Percentiles rank a stretch among this genome's conserved stretches.
Evolutionary conservation across 305 asterid genomes (phyloP).

Genomic region (Fraxinus latifolia): DNA sequence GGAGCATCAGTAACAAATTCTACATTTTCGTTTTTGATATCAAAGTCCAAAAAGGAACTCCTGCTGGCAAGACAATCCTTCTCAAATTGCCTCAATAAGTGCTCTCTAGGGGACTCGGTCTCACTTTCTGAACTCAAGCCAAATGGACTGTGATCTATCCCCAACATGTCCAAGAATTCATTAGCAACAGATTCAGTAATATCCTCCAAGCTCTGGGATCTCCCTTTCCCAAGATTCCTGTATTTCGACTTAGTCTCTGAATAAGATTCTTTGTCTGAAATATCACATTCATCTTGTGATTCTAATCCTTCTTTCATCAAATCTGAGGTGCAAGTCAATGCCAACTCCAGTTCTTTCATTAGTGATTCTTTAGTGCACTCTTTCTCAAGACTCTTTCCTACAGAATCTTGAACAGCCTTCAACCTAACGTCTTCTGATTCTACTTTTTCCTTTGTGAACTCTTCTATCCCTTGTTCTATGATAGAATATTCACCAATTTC

Average conservation of each 20-base stretch:
- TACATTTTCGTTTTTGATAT: conserved; percentile 35
- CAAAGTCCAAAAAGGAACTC: conserved; percentile 57
- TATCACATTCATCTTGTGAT: conserved; percentile 53
- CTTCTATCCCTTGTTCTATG: conserved; percentile 57
- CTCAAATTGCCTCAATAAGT: conserved; percentile 80
- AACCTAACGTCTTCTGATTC: conserved; percentile 30
- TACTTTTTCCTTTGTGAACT: conserved; percentile 35
- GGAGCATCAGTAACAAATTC: conserved; percentile 32
- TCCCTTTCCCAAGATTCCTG: conserved; percentile 41
- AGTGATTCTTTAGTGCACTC: conserved; percentile 45
- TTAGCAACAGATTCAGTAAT: conserved; percentile 56
- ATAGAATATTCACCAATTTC: conserved; percentile 50
- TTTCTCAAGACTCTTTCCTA: conserved; percentile 26
- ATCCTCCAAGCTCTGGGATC: conserved; percentile 61
- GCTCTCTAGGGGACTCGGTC: conserved; percentile 92
- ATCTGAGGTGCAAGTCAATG: conserved; percentile 47
- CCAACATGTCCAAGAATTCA: conserved; percentile 87
- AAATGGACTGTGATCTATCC: conserved; percentile 68
- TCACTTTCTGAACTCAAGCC: conserved; percentile 86
- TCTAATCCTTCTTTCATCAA: conserved; percentile 50
- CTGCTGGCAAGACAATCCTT: conserved; percentile 69
- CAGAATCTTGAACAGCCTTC: conserved; percentile 28
- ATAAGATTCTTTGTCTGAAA: conserved; percentile 23
- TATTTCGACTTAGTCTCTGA: conserved; percentile 34
- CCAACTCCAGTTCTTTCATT: conserved; percentile 65